These are phyloP conservation scores for Boletus reticuloceps DNA, from an alignment of 768 basidiomycete species.

Conservation along the genomic window DNA sequence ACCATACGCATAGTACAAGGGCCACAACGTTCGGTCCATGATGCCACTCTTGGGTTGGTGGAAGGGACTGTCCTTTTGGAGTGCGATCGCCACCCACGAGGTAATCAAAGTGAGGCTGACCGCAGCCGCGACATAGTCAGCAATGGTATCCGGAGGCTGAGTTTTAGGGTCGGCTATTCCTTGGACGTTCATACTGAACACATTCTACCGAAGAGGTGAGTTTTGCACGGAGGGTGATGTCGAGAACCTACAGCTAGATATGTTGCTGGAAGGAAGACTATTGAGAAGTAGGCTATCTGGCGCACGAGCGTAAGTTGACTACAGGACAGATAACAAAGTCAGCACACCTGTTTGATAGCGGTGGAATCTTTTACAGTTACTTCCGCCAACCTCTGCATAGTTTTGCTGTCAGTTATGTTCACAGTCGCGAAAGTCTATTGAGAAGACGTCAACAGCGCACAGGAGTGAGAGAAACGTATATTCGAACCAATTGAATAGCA, in stretches of 20 bases:
- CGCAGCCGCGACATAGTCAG: constrained; percentile 40
- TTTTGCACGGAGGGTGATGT: not conserved
- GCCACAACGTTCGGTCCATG: constrained; percentile 21
- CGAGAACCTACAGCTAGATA: constrained; percentile 32
- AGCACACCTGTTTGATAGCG: constrained; percentile 19
- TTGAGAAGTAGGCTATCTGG: constrained; percentile 53
- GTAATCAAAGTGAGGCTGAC: constrained; percentile 48
- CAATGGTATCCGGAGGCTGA: too few species aligned
- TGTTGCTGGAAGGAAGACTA: constrained; percentile 55
- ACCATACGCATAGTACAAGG: constrained; percentile 15
- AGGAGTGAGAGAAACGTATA: not conserved
- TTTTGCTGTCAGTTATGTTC: constrained; percentile 46
- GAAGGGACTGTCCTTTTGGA: constrained; percentile 34
- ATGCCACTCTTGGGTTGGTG: not conserved
- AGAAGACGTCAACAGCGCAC: not conserved
- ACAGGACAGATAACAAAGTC: not conserved
- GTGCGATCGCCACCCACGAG: constrained; percentile 52
- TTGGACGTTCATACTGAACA: constrained; percentile 27
- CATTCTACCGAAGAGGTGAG: constrained; percentile 28
- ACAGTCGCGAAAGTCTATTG: constrained; percentile 53
- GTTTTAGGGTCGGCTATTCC: constrained; percentile 19
- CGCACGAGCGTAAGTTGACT: constrained; percentile 1
- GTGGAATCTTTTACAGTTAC: constrained; percentile 3
- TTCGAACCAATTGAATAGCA: constrained; percentile 23
- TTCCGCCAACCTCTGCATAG: constrained; percentile 1